Evolutionary conservation across 768 basidiomycete genomes (phyloP), one percentile per base, ranked within the genome.

Genomic region (Gelatoporia subvermispora): DNA sequence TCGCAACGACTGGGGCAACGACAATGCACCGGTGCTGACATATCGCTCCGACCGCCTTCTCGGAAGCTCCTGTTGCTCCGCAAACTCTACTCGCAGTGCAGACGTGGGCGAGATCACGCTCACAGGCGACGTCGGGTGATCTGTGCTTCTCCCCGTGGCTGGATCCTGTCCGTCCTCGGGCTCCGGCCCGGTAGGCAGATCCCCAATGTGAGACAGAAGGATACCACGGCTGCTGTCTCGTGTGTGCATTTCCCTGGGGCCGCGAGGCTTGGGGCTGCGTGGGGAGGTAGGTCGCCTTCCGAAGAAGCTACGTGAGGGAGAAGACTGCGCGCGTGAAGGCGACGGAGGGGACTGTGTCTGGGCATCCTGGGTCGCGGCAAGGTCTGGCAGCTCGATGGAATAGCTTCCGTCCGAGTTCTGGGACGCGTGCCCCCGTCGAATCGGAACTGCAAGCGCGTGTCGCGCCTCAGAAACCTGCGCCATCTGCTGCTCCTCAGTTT

Each of bases 361-460:
- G 28, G 28, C 5, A 31, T 31, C 28, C 25, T 37, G 45, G 3
- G 37, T 38, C 8, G 41, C 50, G 41, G 48, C 51, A 50, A 60
- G 53, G 41, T 61, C 57, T 5, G 62, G 62, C 10, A 64, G 47
- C 21, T 56, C 57, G 49, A 64, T 64, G 17, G 62, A 55, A 50
- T 56, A 64, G 50, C 60, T 61, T 13, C 62, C 62, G 47, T 64
- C 60, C 39, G 62, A 64, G 57, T 64, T 64, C 53, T 61, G 59
- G 21, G 62, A 61, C 21, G 55, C 62, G 45, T 58, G 50, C 41
- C 58, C 48, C 42, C 23, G 45, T 38, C 57, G 50, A 28, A 41
- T 25, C 7, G 28, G 28, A 31, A 31, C 7, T 13, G 28, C 5
- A 31, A 31, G 28, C 7, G 28, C 13, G 13, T 13, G 28, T 13